Percentiles rank a stretch among this genome's conserved stretches.
phyloP scores from a whole-genome alignment of 2,329 filamentous ascomycete genomes.

The Dothistroma pini region DNA sequence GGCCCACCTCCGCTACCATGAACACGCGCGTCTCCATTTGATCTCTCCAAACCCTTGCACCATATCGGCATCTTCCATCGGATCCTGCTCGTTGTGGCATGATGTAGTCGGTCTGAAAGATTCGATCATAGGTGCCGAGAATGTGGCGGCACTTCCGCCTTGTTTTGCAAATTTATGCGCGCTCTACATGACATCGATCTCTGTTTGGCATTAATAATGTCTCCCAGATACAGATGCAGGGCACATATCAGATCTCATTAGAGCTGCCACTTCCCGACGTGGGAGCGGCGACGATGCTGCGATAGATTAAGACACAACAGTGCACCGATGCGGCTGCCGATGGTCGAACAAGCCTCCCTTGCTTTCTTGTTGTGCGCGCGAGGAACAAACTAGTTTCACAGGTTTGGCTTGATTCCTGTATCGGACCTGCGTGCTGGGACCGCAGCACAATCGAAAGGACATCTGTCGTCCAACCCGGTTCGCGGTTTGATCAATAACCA shows the following conservation, averaged over 20 bases:
- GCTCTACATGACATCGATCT: not conserved
- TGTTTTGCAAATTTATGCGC: not conserved
- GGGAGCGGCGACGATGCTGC: not conserved
- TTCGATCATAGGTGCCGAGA: not conserved
- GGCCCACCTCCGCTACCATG: not conserved
- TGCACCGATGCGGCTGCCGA: not conserved
- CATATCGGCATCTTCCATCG: not conserved
- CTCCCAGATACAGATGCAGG: not conserved
- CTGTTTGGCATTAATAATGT: not conserved
- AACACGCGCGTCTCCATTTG: not conserved
- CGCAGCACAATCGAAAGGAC: not conserved
- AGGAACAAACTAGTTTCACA: not conserved
- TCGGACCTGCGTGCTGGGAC: not conserved
- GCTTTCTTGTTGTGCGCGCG: not conserved
- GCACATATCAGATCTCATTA: not conserved
- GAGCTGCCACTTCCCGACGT: constrained; percentile 2
- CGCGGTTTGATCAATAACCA: too few species aligned
- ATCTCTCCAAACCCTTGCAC: not conserved
- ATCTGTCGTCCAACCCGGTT: too few species aligned
- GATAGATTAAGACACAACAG: constrained; percentile 2
- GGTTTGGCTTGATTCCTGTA: not conserved
- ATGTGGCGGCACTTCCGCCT: not conserved
- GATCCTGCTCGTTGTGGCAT: not conserved
- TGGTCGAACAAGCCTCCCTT: not conserved
- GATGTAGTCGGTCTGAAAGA: not conserved